Evolutionary conservation across 1,284 basidiomycete species (phyloP), one percentile per base, ranked within the genome.

Genomic region (Ustilago bromivora): DNA sequence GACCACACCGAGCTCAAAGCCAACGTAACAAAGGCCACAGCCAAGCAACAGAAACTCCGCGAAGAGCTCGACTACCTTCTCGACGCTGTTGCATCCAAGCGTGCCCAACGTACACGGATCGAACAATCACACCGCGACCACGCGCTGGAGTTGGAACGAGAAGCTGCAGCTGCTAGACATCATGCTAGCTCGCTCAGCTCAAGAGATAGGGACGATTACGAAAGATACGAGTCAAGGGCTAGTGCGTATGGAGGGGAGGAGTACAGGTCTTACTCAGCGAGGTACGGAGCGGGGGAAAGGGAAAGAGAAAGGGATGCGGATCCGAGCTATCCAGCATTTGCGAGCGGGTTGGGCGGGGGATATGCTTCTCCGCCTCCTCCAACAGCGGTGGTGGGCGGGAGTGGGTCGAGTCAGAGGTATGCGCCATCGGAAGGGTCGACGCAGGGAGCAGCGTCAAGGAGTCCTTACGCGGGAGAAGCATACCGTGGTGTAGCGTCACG

Each of bases 51-150:
- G 8, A 78, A 78, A 61, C 68, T 78, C 7, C 71, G 72, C 23
- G 71, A 78, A 36, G 76, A 78, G 59, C 66, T 78, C 59, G 70
- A 75, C 59, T 78, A 60, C n/a, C 65, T 78, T 8, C 61, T 78
- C 19, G 76, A 78, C 53, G 71, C 76, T 6, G 52, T 78, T 5
- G 76, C 71, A 5, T 31, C 60, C 9, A 70, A 74, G 43, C 69
- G 59, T 5, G 66, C 59, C 11, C 67, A 70, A 35, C 57, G 71
- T 3, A 61, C 61, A 3, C 61, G 57, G 1, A 68, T 74, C 63
- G 66, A 74, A 41, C 66, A 74, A 28, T 41, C 60, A 38, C 71
- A 66, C 36, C 62, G 61, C 34, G 61, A 73, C 28, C 61, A 61
- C 32, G 71, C 71, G 23, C 53, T 67, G 19, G 71, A 74, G 31